Percentiles rank a stretch among this genome's conserved stretches.
These are phyloP conservation scores for Aspergillus piperis DNA, from an alignment of 2,329 filamentous ascomycete genomes.

Conservation along the genomic window DNA sequence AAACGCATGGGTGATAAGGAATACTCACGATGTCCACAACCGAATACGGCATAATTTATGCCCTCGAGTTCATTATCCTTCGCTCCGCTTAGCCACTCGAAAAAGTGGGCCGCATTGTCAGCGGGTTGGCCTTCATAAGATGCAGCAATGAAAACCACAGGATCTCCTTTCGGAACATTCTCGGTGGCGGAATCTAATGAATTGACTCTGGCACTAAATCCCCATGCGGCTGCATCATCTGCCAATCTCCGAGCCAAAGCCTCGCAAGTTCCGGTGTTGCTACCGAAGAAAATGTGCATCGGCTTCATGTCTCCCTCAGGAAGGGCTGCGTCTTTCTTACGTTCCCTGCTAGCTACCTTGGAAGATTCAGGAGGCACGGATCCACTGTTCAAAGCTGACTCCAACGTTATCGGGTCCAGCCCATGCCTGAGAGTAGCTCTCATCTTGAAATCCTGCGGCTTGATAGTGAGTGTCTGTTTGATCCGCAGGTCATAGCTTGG, in stretches of 20 bases:
- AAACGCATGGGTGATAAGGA: neutral
- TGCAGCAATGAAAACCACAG: slow-evolving; percentile 67
- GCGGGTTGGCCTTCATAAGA: slow-evolving; percentile 75
- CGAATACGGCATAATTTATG: slow-evolving; percentile 69
- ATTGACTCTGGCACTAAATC: slow-evolving; percentile 60
- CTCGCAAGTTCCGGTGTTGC: slow-evolving; percentile 74
- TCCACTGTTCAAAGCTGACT: slow-evolving; percentile 35
- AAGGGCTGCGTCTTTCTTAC: slow-evolving; percentile 21
- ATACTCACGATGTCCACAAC: slow-evolving; percentile 58
- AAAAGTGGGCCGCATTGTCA: slow-evolving; percentile 70
- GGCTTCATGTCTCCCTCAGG: slow-evolving; percentile 38
- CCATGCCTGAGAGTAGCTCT: slow-evolving; percentile 57
- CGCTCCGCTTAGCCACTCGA: slow-evolving; percentile 63
- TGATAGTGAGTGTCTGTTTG: slow-evolving; percentile 43
- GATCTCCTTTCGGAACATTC: slow-evolving; percentile 60
- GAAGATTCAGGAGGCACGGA: slow-evolving; percentile 12
- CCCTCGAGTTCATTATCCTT: slow-evolving; percentile 55
- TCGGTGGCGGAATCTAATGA: slow-evolving; percentile 64
- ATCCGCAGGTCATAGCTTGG: slow-evolving; percentile 47
- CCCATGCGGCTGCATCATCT: slow-evolving; percentile 59
- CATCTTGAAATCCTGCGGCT: slow-evolving; percentile 61
- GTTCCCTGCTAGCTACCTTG: slow-evolving; percentile 18
- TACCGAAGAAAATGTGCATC: slow-evolving; percentile 71
- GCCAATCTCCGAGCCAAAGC: slow-evolving; percentile 66
- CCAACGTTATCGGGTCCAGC: slow-evolving; percentile 47